Percentiles rank a stretch among this genome's conserved stretches.
Conservation (phyloP, 495 filamentous ascomycete species). For the Aspergillus egyptiacus region DNA sequence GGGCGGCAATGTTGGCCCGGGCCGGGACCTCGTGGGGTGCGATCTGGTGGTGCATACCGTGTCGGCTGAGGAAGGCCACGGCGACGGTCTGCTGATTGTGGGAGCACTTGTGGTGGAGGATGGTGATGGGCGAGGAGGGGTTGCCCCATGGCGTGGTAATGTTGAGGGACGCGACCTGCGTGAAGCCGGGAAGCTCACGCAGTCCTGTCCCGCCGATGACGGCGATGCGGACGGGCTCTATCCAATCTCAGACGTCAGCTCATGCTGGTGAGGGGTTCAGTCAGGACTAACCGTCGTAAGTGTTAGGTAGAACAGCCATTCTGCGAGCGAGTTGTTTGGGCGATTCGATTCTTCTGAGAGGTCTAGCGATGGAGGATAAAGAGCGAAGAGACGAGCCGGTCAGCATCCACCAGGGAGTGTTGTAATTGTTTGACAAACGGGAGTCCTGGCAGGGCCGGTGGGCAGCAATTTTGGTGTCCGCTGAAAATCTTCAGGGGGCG, state of each 20-base stretch:
- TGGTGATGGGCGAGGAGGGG: conserved; percentile 83
- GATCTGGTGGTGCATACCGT: conserved; percentile 80
- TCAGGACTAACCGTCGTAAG: conserved; percentile 42
- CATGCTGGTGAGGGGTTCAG: neutral
- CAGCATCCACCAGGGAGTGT: conserved; percentile 15
- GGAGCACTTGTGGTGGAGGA: conserved; percentile 73
- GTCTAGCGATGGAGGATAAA: conserved; percentile 21
- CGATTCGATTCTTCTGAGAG: conserved; percentile 32
- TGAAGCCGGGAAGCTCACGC: conserved; percentile 64
- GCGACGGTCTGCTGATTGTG: conserved; percentile 52
- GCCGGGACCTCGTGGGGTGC: conserved; percentile 88
- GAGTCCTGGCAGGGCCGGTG: too few species aligned
- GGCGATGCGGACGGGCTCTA: conserved; percentile 80
- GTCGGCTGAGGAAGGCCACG: conserved; percentile 90
- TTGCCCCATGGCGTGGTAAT: conserved; percentile 83
- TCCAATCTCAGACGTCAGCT: conserved; percentile 7
- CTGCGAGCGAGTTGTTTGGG: conserved; percentile 33
- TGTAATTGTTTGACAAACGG: neutral
- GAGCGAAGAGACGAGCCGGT: conserved; percentile 15
- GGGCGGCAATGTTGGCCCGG: conserved; percentile 91
- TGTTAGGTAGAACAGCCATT: conserved; percentile 53
- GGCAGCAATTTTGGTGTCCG: neutral
- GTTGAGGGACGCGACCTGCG: conserved; percentile 67
- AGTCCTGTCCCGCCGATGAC: conserved; percentile 97
- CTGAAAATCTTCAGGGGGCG: conserved; percentile 3